Evolutionary conservation across 371 early-diverging fungal genomes (phyloP), one percentile per base, ranked within the genome.

Genomic region (Rhizopus arrhizus): DNA sequence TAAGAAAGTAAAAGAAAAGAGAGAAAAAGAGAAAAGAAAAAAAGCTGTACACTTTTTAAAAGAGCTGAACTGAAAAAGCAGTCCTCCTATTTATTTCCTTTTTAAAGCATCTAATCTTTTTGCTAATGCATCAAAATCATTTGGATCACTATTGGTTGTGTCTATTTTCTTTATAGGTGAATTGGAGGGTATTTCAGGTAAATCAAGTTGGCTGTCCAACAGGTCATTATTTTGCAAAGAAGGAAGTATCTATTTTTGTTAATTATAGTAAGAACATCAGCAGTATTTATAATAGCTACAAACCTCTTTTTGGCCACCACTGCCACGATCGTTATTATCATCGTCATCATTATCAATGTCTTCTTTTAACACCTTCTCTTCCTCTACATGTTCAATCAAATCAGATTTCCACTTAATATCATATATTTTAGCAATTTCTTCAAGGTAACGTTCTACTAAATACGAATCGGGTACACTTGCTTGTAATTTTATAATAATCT

Each of bases 361-460:
- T 29, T 58, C 53, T 34, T 72, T 68, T 12, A 65, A 53, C 12
- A 45, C 61, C 5, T 50, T 54, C 3, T 59, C 65, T n/a, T 56
- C 62, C 10, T 77, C 76, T 3, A 69, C 74, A 6, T 68, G 72
- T 15, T 58, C 66, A 13, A 83, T 73, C 22, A 75, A 73, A 45
- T 78, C 70, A 0, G 87, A 80, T 6, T 78, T 82, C 91, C 92
- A 96, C 10, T 72, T 59, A 5, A 95, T 87, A 58, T 89, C 85
- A 66, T 90, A 95, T 0, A 89, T 78, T 50, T 80, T 84, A 16
- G 96, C 95, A 69, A 96, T 95, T 68, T 94, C 91, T 61, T 87
- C 90, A 53, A 96, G 73, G 64, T 96, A 96, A 54, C 91, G 83
- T 49, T 89, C 85, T 34, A 96, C 94, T 4, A 96, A 82, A 33